Conservation (phyloP, 202 grass and related monocot species). For the Dendrocalamus latiflorus region DNA sequence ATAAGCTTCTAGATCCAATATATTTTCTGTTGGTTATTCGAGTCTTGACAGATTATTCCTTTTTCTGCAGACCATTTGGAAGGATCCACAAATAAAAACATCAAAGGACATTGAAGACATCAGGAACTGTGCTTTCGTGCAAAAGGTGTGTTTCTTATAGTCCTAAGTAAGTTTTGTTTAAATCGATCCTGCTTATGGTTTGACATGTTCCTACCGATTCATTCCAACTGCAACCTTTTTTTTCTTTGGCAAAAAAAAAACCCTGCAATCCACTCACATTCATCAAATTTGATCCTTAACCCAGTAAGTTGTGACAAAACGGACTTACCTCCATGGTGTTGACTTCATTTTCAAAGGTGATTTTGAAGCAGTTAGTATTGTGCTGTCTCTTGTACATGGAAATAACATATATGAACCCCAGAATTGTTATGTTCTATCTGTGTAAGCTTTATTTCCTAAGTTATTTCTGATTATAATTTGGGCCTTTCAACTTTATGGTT, state of each 20-base stretch:
- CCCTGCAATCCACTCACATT: background rate
- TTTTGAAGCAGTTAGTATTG: background rate
- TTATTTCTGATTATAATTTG: background rate
- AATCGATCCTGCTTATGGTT: background rate
- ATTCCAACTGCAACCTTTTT: background rate
- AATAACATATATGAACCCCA: background rate
- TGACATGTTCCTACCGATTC: background rate
- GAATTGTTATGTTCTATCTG: background rate
- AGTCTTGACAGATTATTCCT: background rate
- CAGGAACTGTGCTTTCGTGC: conserved; percentile 77
- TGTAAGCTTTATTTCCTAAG: background rate
- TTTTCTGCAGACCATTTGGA: too few relatives aligned
- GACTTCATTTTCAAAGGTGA: background rate
- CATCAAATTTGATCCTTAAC: background rate
- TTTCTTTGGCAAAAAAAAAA: background rate
- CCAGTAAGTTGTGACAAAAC: background rate
- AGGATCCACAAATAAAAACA: too few relatives aligned
- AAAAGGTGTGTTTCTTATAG: conserved; percentile 63
- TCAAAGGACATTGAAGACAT: conserved; percentile 86
- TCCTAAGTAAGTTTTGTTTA: background rate
- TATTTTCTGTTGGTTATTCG: conserved; percentile 8
- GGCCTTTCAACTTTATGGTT: background rate
- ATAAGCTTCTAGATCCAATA: background rate
- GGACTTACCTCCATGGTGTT: background rate
- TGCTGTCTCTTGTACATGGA: background rate